Base-by-base conservation (phyloP, 2,329 filamentous ascomycete genomes). In the Exophiala aquamarina region DNA sequence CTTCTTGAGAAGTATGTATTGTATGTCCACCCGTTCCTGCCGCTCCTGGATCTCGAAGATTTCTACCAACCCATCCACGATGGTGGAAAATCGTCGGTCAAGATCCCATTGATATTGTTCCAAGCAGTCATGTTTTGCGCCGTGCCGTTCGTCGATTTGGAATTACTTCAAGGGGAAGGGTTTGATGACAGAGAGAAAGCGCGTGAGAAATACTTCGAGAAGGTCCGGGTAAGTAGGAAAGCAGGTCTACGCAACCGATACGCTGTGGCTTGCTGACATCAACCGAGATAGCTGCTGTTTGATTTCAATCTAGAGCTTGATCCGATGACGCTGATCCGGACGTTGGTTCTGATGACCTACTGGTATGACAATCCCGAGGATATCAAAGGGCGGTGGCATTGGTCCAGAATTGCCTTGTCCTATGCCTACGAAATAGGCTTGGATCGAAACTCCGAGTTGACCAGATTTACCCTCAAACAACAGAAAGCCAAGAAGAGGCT, bases 331-430 rank as follows among this genome's bases (percentile, higher is more conserved):
- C 78, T 95, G 17, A 89, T 95, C 13, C 91, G 95, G 68, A 86
- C 88, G 3, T 75, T 95, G 18, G 75, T 96, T 15, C 77, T 95
- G 49, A 90, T 96, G 86, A 95, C 90, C 3, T 95, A 94, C 66
- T 96, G 91, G 86, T 96, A 95, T 66, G 91, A 95, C 69, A 95
- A 89, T 6, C 90, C 91, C 0, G 90, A 95, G 68, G 91, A 95
- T 65, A 89, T 95, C 65, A 96, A 96, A 67, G 91, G 96, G 66
- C 95, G 90, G 37, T 95, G 91, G 87, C 90, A 96, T 64, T 96
- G 91, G 91, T 95, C 95, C 88, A 91, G 91, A 14, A 89, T 95
- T 31, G 91, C 90, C 34, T 87, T 95, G 49, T 95, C 90, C 10
- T 75, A 95, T 37, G 90, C 89, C 44, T 89, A 95, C 67, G 95